Conservation (phyloP, 495 filamentous ascomycete genomes). For the Talaromyces ruber region DNA sequence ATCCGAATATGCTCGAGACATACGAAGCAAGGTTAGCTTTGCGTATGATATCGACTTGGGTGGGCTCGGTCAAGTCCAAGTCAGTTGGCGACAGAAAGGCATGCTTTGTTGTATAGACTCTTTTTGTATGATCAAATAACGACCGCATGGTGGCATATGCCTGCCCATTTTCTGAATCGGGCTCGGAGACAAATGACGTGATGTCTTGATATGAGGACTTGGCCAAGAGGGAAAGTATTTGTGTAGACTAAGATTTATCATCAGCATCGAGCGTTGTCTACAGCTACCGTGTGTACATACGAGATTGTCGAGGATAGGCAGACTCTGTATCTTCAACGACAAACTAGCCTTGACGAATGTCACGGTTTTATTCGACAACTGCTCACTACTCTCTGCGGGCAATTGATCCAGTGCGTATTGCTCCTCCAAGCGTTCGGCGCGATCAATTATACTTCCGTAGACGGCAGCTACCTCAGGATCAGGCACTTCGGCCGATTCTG, state of each 20-base stretch:
- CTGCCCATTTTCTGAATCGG: slow-evolving; percentile 66
- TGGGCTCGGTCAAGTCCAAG: slow-evolving; percentile 58
- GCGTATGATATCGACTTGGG: slow-evolving; percentile 67
- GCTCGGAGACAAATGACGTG: slow-evolving; percentile 60
- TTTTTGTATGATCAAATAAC: slow-evolving; percentile 74
- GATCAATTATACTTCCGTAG: slow-evolving; percentile 37
- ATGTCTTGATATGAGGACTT: slow-evolving; percentile 65
- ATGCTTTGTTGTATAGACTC: slow-evolving; percentile 60
- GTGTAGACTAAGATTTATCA: slow-evolving; percentile 45
- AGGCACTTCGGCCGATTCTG: slow-evolving; percentile 6
- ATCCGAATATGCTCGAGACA: slow-evolving; percentile 73
- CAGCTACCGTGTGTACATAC: slow-evolving; percentile 28
- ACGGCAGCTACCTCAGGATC: slow-evolving; percentile 7
- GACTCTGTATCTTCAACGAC: slow-evolving; percentile 56
- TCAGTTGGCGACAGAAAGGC: slow-evolving; percentile 66
- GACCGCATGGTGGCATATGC: slow-evolving; percentile 74
- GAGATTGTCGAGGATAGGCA: slow-evolving; percentile 66
- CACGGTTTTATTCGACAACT: slow-evolving; percentile 26
- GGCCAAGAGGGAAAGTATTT: slow-evolving; percentile 62
- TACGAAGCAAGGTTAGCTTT: slow-evolving; percentile 85
- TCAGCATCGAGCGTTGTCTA: not conserved
- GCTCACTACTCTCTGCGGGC: slow-evolving; percentile 19
- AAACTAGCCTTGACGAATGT: slow-evolving; percentile 44
- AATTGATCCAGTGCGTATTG: slow-evolving; percentile 32
- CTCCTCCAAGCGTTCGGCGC: slow-evolving; percentile 38